Evolutionary conservation across 164 flowering plant genomes (phyloP).

Genomic region (Piper betle): DNA sequence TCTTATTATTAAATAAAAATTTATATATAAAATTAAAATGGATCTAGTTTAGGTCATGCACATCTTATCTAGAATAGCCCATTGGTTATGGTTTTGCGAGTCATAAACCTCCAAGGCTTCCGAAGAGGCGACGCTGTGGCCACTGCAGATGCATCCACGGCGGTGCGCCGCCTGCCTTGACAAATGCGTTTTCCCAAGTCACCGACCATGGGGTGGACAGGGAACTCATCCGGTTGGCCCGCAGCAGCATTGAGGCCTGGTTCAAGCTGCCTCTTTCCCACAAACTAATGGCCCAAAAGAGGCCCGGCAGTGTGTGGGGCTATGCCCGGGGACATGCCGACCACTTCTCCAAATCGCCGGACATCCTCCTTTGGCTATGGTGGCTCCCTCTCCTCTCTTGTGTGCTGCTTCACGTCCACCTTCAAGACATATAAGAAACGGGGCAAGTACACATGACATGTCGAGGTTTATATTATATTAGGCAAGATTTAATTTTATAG

Average conservation of each 20-base stretch:
- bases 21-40: too few relatives aligned
- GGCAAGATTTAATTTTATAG: too few relatives aligned
- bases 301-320: slow-evolving; percentile 34
- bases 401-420: slow-evolving; percentile 29
- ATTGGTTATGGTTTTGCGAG: too few relatives aligned
- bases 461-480: too few relatives aligned
- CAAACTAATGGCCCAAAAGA: slow-evolving; percentile 26
- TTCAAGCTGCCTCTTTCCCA: slow-evolving; percentile 33
- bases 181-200: slow-evolving; percentile 70
- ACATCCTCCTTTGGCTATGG: slow-evolving; percentile 44
- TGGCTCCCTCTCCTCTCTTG: slow-evolving; percentile 12
- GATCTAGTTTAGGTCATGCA: too few relatives aligned
- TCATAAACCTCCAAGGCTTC: slow-evolving; percentile 43
- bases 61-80: too few relatives aligned
- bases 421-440: slow-evolving; percentile 30
- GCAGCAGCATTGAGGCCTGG: slow-evolving; percentile 25
- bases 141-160: slow-evolving; percentile 17
- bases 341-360: slow-evolving; percentile 49
- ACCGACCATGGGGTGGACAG: slow-evolving; percentile 56
- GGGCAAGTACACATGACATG: slow-evolving; percentile 54
- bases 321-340: slow-evolving; percentile 52
- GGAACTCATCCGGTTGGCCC: slow-evolving; percentile 28
- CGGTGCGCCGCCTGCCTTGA: slow-evolving; percentile 35
- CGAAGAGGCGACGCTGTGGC: slow-evolving; percentile 25
- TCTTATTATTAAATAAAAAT: too few relatives aligned